These are phyloP conservation scores for Aureobasidium uvarum DNA, from an alignment of 2,329 filamentous ascomycete species.

Conservation along the genomic window DNA sequence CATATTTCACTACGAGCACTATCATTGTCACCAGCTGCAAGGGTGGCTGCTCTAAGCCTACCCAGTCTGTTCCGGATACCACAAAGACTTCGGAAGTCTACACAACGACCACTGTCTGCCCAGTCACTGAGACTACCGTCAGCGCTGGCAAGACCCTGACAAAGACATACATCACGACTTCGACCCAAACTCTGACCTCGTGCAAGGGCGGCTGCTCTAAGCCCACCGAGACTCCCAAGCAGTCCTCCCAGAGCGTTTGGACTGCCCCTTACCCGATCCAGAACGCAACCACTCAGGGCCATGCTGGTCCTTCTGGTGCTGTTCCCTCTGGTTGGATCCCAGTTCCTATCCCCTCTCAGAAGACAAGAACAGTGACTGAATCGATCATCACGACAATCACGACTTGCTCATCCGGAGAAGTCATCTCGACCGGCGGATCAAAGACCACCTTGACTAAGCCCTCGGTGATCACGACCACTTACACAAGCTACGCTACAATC, in stretches of 20 bases:
- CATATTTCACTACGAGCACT: conserved; percentile 24
- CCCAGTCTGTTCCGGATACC: neutral
- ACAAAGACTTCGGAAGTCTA: conserved; percentile 8
- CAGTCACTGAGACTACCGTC: neutral
- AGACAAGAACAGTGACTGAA: conserved; percentile 3
- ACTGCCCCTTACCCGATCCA: conserved; percentile 1
- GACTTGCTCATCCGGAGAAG: conserved; percentile 15
- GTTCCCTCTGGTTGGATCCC: neutral
- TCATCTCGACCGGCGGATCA: neutral
- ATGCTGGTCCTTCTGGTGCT: neutral
- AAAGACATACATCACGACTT: conserved; percentile 14
- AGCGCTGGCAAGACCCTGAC: neutral
- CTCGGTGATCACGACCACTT: neutral
- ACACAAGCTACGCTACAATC: conserved; percentile 4
- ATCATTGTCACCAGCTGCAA: conserved; percentile 14
- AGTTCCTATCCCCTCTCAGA: neutral
- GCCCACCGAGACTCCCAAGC: neutral
- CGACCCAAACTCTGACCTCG: neutral
- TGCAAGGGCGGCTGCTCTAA: conserved; percentile 13
- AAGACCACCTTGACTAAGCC: conserved; percentile 10
- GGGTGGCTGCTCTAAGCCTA: neutral
- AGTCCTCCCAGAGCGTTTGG: neutral
- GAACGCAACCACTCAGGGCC: conserved; percentile 3
- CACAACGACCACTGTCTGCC: neutral
- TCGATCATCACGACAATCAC: neutral